Evolutionary conservation across 169 alveolate genomes (phyloP), one percentile per base, ranked within the genome.

Genomic region (Eimeria tenella): DNA sequence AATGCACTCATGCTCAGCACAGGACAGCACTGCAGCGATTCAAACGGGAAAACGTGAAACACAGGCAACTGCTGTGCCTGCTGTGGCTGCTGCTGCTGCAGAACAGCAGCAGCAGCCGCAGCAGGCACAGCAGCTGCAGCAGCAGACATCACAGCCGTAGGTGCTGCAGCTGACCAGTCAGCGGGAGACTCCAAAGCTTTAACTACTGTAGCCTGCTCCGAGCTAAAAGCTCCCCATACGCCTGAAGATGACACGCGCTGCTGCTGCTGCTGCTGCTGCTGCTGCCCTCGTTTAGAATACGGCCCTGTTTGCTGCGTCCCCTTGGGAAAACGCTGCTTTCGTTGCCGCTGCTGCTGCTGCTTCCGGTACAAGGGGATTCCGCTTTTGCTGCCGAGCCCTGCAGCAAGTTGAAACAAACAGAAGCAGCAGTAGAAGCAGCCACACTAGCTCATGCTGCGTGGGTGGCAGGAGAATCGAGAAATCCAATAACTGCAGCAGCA

Each of bases 211-310:
- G 89, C 89, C 15, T 55, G 10, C 9, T 81, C 74, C 25, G 25
- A 21, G 21, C 53, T n/a, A 21, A 81, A 81, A 21, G 89, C 89
- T 56, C 74, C 56, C 89, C 89, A 81, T 81, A 81, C 89, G 55
- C 89, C 89, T 6, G 10, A 56, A 81, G 89, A 55, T 56, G 89
- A 60, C 11, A 21, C 74, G 13, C 13, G 70, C 55, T 42, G 62
- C 89, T 81, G 71, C 71, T 79, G 88, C 88, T 77, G 89, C 89
- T 81, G 89, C 89, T 81, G 74, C 89, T 81, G 89, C 74, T 81
- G 89, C 31, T 53, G 89, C 74, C 49, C 50, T 11, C 49, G 9
- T 49, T 52, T 77, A 1, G 86, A n/a, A 19, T 50, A 58, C 42
- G 65, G 86, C 50, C 49, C 55, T 25, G 56, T n/a, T 5, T 58